Conservation (phyloP, 345 rosid species). For the Diplotaxis tenuifolia region DNA sequence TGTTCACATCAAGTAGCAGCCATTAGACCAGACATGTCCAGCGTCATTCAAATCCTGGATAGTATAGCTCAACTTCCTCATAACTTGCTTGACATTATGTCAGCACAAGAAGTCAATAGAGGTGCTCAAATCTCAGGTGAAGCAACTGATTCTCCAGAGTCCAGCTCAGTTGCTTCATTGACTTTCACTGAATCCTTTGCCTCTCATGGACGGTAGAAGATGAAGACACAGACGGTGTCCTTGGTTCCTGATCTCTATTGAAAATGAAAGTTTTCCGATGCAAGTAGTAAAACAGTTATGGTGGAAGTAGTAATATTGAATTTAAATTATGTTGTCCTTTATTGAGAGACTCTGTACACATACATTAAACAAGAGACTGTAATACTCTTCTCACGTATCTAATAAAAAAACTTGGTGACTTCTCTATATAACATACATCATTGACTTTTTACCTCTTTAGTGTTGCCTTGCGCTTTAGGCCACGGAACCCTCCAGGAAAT, state of each 20-base stretch:
- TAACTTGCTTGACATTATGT: slow-evolving; percentile 15
- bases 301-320: background rate
- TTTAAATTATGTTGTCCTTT: background rate
- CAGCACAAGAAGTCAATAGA: background rate
- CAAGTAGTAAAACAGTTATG: background rate
- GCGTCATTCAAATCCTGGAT: slow-evolving; percentile 3
- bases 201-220: slow-evolving; percentile 21
- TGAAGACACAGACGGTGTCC: background rate
- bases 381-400: background rate
- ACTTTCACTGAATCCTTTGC: slow-evolving; percentile 23
- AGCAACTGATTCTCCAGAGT: background rate
- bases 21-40: slow-evolving; percentile 38
- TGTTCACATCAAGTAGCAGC: slow-evolving; percentile 25
- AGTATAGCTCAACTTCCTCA: slow-evolving; percentile 23
- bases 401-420: background rate
- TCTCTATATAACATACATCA: slow-evolving; percentile 17
- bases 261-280: background rate
- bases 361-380: slow-evolving; percentile 5
- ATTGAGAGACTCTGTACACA: slow-evolving; percentile 16
- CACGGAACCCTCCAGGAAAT: background rate
- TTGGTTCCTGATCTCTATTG: background rate
- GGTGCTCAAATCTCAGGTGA: background rate
- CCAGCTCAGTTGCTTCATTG: background rate
- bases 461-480: background rate
- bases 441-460: slow-evolving; percentile 1